Evolutionary conservation across 208 protist genomes (phyloP).

Genomic region (Leishmania tarentolae): DNA sequence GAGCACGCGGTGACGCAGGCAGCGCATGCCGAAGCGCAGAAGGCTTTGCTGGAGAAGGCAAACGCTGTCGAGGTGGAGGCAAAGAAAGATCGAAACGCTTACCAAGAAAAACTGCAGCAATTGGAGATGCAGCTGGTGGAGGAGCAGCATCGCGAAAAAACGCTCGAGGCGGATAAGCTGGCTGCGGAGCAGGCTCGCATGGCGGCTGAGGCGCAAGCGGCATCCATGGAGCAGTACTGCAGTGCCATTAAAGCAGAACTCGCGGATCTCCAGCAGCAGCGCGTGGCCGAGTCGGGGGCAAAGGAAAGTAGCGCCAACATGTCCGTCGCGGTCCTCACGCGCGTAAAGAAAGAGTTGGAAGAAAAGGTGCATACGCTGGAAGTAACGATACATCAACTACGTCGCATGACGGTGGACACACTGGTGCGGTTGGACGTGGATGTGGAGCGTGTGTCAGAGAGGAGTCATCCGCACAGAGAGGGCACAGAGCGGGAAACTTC

Average conservation of each 20-base stretch:
- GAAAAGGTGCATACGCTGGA: constrained; percentile 30
- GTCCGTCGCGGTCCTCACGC: constrained; percentile 14
- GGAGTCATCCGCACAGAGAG: not conserved
- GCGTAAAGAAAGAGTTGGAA: constrained; percentile 22
- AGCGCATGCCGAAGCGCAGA: constrained; percentile 5
- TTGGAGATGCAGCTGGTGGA: not conserved
- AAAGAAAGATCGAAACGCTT: not conserved
- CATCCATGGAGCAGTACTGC: constrained; percentile 1
- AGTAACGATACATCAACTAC: constrained; percentile 24
- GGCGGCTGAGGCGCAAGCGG: constrained; percentile 12
- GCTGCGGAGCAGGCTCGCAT: not conserved
- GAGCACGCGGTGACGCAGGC: constrained; percentile 5
- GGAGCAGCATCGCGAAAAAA: not conserved
- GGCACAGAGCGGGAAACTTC: too few species aligned
- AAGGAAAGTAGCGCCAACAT: constrained; percentile 11
- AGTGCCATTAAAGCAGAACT: not conserved
- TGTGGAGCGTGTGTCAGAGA: constrained; percentile 9
- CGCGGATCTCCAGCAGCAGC: constrained; percentile 4
- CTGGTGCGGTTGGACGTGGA: constrained; percentile 36
- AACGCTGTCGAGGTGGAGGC: not conserved
- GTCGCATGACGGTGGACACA: constrained; percentile 23
- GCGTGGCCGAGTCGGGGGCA: not conserved
- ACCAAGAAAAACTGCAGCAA: not conserved
- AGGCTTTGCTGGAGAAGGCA: constrained; percentile 4
- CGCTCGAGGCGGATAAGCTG: constrained; percentile 5